Base-by-base conservation (phyloP, 805 yeast genomes). In the Candida sphagnicola region DNA sequence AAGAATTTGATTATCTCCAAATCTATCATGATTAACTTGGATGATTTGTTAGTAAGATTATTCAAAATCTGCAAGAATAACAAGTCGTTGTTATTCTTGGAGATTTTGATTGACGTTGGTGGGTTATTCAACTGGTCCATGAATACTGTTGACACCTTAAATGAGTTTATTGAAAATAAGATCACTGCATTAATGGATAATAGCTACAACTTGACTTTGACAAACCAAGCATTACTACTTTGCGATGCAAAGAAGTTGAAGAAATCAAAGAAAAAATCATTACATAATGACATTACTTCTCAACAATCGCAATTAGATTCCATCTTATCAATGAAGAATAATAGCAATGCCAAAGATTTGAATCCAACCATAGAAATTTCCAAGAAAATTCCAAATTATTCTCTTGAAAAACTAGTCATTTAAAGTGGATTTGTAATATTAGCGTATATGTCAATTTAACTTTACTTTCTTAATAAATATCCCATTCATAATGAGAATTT, bases 61-160 rank as follows among this genome's bases (percentile, higher is more conserved):
- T 59, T 75, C 31, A 50, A 50, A 14, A 31, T 56, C 25, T 60
- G 78, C n/a, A 61, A 60, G 26, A 66, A 75, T 39, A 61, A 72
- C 40, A 70, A 71, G 41, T 82, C 85, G 8, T 79, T 78, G 72
- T 74, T 72, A 36, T 60, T 84, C n/a, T 62, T 85, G 31, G 75
- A 80, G 40, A 68, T 81, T 16, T 71, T 85, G 34, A 73, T 85
- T 37, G 93, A 85, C 54, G 77, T 85, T 1, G 82, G 81, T 38
- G 93, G 93, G 1, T 61, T 85, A 34, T 76, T 85, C 54, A 76
- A 79, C 44, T 77, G 86, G 76, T 73, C 75, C 35, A 65, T 68
- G 26, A 72, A 75, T 5, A 69, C 76, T 26, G 61, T 81, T 35
- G 62, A 63, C 17, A 58, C 59, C 15, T 66, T 82, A 40, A 60